A percentile compares a stretch with the other conserved stretches of the same genome.
Conservation (phyloP, 495 filamentous ascomycete genomes). For the Neurospora sp. region DNA sequence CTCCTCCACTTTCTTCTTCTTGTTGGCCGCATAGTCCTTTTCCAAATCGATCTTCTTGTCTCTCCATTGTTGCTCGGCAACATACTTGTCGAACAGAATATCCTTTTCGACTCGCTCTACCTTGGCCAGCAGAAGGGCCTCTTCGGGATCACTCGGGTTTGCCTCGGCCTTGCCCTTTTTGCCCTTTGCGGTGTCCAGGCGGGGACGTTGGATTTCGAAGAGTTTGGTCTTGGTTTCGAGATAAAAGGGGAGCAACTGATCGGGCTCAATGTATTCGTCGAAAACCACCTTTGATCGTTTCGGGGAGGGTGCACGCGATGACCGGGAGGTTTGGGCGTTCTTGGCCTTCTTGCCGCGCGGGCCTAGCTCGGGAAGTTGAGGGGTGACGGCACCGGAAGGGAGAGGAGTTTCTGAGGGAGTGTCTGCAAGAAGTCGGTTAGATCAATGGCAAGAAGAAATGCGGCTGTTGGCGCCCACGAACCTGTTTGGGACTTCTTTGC, state of each 20-base stretch:
- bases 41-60: constrained; percentile 55
- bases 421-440: constrained; percentile 18
- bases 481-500: constrained; percentile 28
- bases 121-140: constrained; percentile 56
- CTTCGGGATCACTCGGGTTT: constrained; percentile 33
- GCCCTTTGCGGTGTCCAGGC: constrained; percentile 36
- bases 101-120: constrained; percentile 72
- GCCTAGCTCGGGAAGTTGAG: constrained; percentile 28
- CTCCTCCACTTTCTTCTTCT: constrained; percentile 26
- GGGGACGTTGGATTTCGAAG: constrained; percentile 61
- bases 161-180: constrained; percentile 22
- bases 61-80: constrained; percentile 69
- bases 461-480: constrained; percentile 2
- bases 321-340: constrained; percentile 16
- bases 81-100: constrained; percentile 69
- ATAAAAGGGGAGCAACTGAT: constrained; percentile 67
- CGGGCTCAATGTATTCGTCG: constrained; percentile 53
- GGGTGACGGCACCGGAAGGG: constrained; percentile 38
- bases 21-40: constrained; percentile 38
- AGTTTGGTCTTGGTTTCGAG: constrained; percentile 59
- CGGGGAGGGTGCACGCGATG: constrained; percentile 12
- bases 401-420: constrained; percentile 36
- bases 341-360: constrained; percentile 22
- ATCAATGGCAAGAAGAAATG: background rate
- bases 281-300: constrained; percentile 32